Evolutionary conservation across 2,329 filamentous ascomycete genomes (phyloP).

Genomic region (Fusarium sp.): DNA sequence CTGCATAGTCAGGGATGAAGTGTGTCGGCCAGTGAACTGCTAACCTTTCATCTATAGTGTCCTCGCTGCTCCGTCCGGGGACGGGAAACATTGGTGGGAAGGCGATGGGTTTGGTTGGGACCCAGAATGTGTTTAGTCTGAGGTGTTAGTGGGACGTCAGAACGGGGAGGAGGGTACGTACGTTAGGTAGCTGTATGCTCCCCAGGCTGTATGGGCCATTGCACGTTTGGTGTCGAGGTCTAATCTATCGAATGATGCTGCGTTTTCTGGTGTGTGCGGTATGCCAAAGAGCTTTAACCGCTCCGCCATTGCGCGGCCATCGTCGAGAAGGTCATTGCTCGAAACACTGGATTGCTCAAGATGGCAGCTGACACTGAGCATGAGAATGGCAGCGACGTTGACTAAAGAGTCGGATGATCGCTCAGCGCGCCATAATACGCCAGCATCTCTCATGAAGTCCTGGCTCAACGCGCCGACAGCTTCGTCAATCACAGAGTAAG

Average conservation of each 20-base stretch:
- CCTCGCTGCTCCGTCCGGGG: constrained; percentile 7
- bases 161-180: neutral
- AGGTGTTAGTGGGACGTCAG: neutral
- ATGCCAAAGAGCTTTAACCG: constrained; percentile 14
- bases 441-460: constrained; percentile 14
- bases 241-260: constrained; percentile 1
- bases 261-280: constrained; percentile 11
- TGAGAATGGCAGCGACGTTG: constrained; percentile 25
- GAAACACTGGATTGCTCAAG: neutral
- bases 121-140: constrained; percentile 20
- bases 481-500: constrained; percentile 12
- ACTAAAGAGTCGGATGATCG: constrained; percentile 21
- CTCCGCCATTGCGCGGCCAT: constrained; percentile 15
- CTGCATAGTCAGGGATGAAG: constrained; percentile 19
- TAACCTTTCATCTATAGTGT: constrained; percentile 20
- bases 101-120: constrained; percentile 1
- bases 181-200: constrained; percentile 25
- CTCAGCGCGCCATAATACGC: constrained; percentile 24
- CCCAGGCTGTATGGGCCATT: constrained; percentile 12
- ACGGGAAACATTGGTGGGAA: constrained; percentile 27
- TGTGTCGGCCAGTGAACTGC: constrained; percentile 26
- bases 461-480: neutral
- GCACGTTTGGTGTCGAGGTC: constrained; percentile 8
- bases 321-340: constrained; percentile 6
- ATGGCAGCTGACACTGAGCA: constrained; percentile 19